Evolutionary conservation across 192 early-diverging fungal species (phyloP), one percentile per base, ranked within the genome.

Genomic region (Coemansia sp.): DNA sequence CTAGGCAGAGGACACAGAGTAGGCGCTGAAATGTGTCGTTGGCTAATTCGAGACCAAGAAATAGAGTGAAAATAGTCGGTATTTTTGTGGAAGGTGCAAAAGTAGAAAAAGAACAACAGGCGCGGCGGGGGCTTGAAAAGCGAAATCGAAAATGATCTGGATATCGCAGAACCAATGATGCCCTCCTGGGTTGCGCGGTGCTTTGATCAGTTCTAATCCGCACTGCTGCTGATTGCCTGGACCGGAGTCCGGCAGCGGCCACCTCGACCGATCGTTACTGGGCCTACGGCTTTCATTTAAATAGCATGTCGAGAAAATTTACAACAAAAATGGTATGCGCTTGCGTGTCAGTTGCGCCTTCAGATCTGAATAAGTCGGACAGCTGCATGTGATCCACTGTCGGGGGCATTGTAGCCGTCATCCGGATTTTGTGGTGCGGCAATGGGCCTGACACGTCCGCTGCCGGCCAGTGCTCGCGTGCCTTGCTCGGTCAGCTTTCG

Each of bases 331-430:
- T 12, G 5, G 15, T 9, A 34, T 12, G 32, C 35, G 15, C 35
- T 15, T n/a, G 35, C 5, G n/a, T 38, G 9, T 4, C 8, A 14
- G 32, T 9, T 34, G 32, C 32, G 19, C 22, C 22, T 19, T 21
- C 54, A 62, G 26, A 54, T 54, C 20, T 42, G 60, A 4, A 54
- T 26, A 21, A 62, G 51, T 7, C 60, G 60, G 26, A 62, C 32
- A 11, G 50, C 60, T 15, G 51, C 44, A 25, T 53, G 60, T 29
- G 60, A 62, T 31, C 51, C 34, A 20, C 31, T 53, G 42, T 35
- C 27, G 3, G 38, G 47, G 8, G 32, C 14, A n/a, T 32, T 28
- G 22, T n/a, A n/a, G n/a, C n/a, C n/a, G n/a, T 32, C 15, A 6
- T 39, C 25, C 20, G 35, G 22, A 26, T n/a, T 22, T 11, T 23